Evolutionary conservation across 345 rosid species (phyloP).

Genomic region (Bretschneidera sinensis): DNA sequence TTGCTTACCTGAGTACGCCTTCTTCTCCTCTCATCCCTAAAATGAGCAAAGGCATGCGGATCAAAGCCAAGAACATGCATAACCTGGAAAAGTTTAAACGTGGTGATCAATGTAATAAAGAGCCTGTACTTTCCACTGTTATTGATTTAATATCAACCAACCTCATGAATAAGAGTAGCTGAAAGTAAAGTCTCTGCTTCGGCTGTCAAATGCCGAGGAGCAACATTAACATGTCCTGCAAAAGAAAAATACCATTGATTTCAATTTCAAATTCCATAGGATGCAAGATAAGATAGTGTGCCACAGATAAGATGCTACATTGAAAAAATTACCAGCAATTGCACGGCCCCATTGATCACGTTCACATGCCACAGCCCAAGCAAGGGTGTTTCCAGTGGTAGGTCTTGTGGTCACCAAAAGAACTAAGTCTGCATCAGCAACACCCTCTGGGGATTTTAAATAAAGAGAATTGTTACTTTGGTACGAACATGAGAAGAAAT

Average conservation of each 20-base stretch:
- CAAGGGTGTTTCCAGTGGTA: constrained; percentile 97
- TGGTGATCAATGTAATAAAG: constrained; percentile 5
- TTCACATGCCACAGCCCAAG: constrained; percentile 99
- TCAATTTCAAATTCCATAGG: constrained; percentile 11
- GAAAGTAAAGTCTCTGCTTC: constrained; percentile 97
- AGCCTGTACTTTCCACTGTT: not conserved
- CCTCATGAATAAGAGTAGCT: constrained; percentile 98
- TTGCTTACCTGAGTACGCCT: constrained; percentile 75
- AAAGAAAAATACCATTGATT: constrained; percentile 14
- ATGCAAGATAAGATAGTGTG: not conserved
- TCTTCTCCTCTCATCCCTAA: constrained; percentile 96
- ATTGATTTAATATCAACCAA: constrained; percentile 22
- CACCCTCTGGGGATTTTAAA: constrained; percentile 58
- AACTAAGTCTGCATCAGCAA: constrained; percentile 85
- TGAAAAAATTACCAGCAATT: constrained; percentile 65
- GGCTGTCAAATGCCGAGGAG: constrained; percentile 98
- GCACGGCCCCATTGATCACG: constrained; percentile 99
- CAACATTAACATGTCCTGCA: constrained; percentile 96
- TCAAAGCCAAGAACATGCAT: constrained; percentile 99
- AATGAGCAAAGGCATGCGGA: constrained; percentile 98
- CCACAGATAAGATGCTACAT: not conserved
- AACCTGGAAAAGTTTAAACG: constrained; percentile 46
- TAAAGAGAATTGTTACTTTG: constrained; percentile 8
- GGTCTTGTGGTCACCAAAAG: constrained; percentile 98
- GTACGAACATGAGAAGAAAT: not conserved